A percentile compares a stretch with the other conserved stretches of the same genome.
These are phyloP conservation scores for Alternaria hordeiaustralica DNA, from an alignment of 2,329 filamentous ascomycete genomes.

Conservation along the genomic window DNA sequence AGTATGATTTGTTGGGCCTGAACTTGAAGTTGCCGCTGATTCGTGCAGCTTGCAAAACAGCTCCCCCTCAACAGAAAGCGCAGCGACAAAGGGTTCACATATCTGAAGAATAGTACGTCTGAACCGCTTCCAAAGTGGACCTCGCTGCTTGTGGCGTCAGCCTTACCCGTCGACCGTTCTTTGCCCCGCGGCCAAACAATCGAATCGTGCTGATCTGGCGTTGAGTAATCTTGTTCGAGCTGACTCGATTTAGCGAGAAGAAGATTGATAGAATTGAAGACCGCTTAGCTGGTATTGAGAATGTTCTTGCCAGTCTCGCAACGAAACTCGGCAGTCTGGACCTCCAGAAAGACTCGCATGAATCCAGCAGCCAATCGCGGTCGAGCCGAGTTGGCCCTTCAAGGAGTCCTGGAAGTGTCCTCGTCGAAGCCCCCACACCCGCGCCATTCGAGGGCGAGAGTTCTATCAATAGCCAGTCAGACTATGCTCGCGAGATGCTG, in stretches of 20 bases:
- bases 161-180: neutral
- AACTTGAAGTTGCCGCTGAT: slow-evolving; percentile 10
- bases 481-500: slow-evolving; percentile 54
- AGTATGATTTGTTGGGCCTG: slow-evolving; percentile 25
- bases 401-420: slow-evolving; percentile 21
- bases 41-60: slow-evolving; percentile 40
- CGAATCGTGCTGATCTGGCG: neutral
- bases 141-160: neutral
- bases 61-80: slow-evolving; percentile 39
- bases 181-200: neutral
- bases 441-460: slow-evolving; percentile 58
- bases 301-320: slow-evolving; percentile 47
- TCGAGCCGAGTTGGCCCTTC: slow-evolving; percentile 24
- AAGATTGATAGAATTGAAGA: slow-evolving; percentile 62
- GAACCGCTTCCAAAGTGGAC: neutral
- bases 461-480: slow-evolving; percentile 57
- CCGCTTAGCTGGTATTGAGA: slow-evolving; percentile 57
- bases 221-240: neutral
- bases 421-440: slow-evolving; percentile 33
- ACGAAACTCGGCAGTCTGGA: slow-evolving; percentile 38
- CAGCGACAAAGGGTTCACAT: slow-evolving; percentile 45
- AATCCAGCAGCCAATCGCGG: slow-evolving; percentile 33
- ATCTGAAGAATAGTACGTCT: slow-evolving; percentile 47
- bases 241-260: slow-evolving; percentile 51
- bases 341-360: slow-evolving; percentile 24